Percentiles rank a stretch among this genome's conserved stretches.
Evolutionary conservation across 1,284 basidiomycete species (phyloP).

Genomic region (Cystobasidiaceae sp.): DNA sequence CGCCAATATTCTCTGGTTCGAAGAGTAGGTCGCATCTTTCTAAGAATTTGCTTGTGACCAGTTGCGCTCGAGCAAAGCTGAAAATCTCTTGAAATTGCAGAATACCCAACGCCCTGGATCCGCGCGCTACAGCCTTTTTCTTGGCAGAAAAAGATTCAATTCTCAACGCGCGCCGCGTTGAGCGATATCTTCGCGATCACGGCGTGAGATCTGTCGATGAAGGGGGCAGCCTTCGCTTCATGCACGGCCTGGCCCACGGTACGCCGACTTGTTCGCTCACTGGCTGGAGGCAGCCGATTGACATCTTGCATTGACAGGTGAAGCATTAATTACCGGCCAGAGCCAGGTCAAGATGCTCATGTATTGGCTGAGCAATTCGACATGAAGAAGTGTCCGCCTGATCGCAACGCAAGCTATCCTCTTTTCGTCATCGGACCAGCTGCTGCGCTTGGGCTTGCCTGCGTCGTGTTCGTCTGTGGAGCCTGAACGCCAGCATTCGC

Average conservation of each 20-base stretch:
- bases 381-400: no score
- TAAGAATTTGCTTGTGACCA: background rate
- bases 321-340: conserved; percentile 59
- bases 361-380: conserved; percentile 54
- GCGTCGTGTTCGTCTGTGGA: no score
- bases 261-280: conserved; percentile 63
- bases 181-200: conserved; percentile 29
- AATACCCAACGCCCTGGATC: conserved; percentile 66
- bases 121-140: conserved; percentile 56
- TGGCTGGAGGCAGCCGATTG: background rate
- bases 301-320: conserved; percentile 49
- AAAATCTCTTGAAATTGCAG: background rate
- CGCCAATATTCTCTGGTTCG: conserved; percentile 78
- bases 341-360: conserved; percentile 59
- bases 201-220: background rate
- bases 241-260: conserved; percentile 68
- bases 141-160: conserved; percentile 76
- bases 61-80: background rate
- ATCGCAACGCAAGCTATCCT: no score
- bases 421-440: no score
- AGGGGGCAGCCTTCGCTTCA: background rate
- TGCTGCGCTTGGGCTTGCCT: no score
- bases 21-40: conserved; percentile 52
- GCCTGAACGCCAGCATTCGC: no score
- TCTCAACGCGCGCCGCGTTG: conserved; percentile 55